phyloP scores from a whole-genome alignment of 2,329 filamentous ascomycete species.

The Colletotrichum gigasporum region DNA sequence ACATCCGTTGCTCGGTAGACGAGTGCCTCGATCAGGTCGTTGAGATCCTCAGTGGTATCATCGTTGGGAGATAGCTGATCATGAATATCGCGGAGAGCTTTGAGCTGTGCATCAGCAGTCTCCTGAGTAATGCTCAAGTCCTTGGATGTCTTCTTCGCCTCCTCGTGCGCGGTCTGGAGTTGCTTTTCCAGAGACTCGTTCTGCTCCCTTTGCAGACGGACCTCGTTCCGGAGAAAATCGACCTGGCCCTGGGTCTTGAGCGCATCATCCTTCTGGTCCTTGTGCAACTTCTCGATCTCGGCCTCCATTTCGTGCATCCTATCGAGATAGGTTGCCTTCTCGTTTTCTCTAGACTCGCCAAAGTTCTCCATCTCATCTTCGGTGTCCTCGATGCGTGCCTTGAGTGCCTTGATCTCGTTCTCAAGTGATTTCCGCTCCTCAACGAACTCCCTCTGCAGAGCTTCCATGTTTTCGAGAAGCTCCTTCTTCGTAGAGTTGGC shows the following conservation, averaged over 20 bases:
- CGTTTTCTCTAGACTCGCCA: conserved; percentile 83
- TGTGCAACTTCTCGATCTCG: conserved; percentile 73
- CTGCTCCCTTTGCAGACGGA: conserved; percentile 66
- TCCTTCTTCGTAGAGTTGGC: conserved; percentile 93
- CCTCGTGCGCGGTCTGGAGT: conserved; percentile 64
- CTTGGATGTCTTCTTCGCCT: conserved; percentile 59
- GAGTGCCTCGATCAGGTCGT: conserved; percentile 68
- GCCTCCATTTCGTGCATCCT: conserved; percentile 73
- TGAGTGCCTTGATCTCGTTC: conserved; percentile 79
- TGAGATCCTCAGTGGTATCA: conserved; percentile 62
- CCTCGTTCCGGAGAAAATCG: conserved; percentile 70
- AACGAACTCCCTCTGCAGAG: conserved; percentile 87
- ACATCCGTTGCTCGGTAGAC: conserved; percentile 66
- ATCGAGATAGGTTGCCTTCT: conserved; percentile 76
- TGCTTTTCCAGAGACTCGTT: conserved; percentile 67
- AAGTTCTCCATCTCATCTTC: conserved; percentile 93
- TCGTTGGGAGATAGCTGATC: conserved; percentile 64
- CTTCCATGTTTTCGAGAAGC: conserved; percentile 92
- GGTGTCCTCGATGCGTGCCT: conserved; percentile 82
- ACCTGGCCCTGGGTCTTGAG: conserved; percentile 70
- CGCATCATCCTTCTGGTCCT: conserved; percentile 65
- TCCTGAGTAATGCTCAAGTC: conserved; percentile 62
- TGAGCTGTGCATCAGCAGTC: conserved; percentile 59
- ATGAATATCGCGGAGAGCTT: conserved; percentile 67
- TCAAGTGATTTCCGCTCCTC: conserved; percentile 86